phyloP scores from a whole-genome alignment of 257 asterid genomes.

The Catharanthus roseus region DNA sequence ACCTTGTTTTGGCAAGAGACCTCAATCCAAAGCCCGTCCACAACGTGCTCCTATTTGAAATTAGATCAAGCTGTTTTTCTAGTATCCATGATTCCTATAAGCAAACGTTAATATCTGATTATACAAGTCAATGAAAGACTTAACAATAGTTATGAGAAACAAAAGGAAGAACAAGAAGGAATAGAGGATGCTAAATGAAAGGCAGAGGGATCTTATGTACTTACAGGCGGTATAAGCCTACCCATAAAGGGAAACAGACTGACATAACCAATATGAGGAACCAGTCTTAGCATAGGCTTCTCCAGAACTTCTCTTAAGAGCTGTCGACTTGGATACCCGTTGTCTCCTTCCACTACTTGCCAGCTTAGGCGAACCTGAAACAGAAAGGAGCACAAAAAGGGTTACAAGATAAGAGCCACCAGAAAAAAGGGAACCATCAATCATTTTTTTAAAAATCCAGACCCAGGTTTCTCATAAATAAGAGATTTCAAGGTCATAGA shows the following conservation, averaged over 20 bases:
- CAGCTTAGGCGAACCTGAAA: conserved; percentile 75
- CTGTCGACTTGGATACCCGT: conserved; percentile 60
- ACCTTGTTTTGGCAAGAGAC: conserved; percentile 93
- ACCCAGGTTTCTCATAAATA: not conserved
- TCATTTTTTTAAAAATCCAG: not conserved
- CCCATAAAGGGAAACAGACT: conserved; percentile 94
- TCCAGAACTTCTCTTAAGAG: conserved; percentile 69
- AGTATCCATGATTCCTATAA: conserved; percentile 70
- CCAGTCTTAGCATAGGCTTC: conserved; percentile 65
- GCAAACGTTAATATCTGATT: not conserved
- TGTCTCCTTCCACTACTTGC: conserved; percentile 50
- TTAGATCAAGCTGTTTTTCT: conserved; percentile 79
- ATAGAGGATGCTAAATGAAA: not conserved
- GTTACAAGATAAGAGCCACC: not conserved
- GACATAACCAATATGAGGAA: conserved; percentile 92
- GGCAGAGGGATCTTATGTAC: conserved; percentile 21
- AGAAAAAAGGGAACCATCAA: not conserved
- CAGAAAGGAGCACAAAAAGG: conserved; percentile 10
- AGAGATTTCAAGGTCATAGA: not conserved
- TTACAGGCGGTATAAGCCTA: conserved; percentile 95
- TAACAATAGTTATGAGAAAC: conserved; percentile 1
- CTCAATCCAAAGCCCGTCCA: conserved; percentile 93
- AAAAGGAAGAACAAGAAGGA: not conserved
- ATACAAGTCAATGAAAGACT: not conserved
- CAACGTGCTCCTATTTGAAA: conserved; percentile 65